Percentiles rank a stretch among this genome's conserved stretches.
phyloP scores from a whole-genome alignment of 768 basidiomycete species.

The Tremella mesenterica region DNA sequence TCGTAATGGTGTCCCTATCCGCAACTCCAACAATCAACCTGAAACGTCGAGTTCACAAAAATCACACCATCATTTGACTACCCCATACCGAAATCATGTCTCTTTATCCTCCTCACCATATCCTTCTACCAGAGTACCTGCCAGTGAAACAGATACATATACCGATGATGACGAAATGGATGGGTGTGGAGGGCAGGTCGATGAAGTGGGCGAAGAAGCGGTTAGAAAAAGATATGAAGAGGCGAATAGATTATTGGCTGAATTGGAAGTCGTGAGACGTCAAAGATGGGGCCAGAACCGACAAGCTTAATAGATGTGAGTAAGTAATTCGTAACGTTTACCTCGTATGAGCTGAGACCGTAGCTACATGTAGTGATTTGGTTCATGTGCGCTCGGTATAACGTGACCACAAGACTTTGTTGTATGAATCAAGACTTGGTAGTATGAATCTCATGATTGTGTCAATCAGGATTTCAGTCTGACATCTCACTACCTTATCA shows the following conservation, averaged over 20 bases:
- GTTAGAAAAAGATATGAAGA: slow-evolving; percentile 32
- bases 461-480: no score
- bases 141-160: neutral
- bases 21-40: neutral
- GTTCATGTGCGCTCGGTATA: no score
- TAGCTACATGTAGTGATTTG: no score
- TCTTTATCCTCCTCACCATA: slow-evolving; percentile 1
- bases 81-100: slow-evolving; percentile 5
- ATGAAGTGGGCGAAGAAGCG: slow-evolving; percentile 14
- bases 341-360: no score
- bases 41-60: neutral
- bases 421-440: no score
- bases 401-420: no score
- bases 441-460: no score
- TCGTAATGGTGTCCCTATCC: neutral
- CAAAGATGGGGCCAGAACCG: slow-evolving; percentile 21
- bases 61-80: neutral
- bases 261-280: slow-evolving; percentile 27
- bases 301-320: neutral
- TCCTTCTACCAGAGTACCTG: neutral
- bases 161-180: slow-evolving; percentile 9
- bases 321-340: neutral
- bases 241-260: slow-evolving; percentile 35
- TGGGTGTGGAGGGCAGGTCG: slow-evolving; percentile 6
- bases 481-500: no score